Percentiles rank a stretch among this genome's conserved stretches.
These are phyloP conservation scores for Asclepias syriaca DNA, from an alignment of 257 asterid species.

Conservation along the genomic window DNA sequence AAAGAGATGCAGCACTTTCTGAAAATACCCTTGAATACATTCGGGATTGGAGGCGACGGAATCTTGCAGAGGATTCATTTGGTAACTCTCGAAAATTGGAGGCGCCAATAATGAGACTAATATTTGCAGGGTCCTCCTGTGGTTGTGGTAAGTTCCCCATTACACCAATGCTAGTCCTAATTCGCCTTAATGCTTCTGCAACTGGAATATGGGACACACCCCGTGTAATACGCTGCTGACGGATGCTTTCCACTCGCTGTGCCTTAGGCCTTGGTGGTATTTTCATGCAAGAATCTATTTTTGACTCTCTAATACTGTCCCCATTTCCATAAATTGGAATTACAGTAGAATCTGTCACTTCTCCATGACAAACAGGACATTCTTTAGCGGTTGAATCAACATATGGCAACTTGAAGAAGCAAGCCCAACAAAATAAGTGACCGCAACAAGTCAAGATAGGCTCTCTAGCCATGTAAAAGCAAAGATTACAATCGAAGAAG, in stretches of 20 bases:
- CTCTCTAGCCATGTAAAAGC: conserved; percentile 38
- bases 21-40: conserved; percentile 62
- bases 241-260: conserved; percentile 39
- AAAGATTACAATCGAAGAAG: conserved; percentile 45
- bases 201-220: conserved; percentile 42
- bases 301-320: conserved; percentile 19
- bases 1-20: conserved; percentile 71
- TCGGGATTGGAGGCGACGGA: conserved; percentile 43
- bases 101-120: conserved; percentile 14
- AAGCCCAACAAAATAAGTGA: conserved; percentile 54
- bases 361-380: conserved; percentile 55
- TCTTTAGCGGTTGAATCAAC: conserved; percentile 43
- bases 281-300: conserved; percentile 28
- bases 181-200: conserved; percentile 48
- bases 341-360: conserved; percentile 40
- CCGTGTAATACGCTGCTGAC: conserved; percentile 39
- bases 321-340: conserved; percentile 50
- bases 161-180: conserved; percentile 45
- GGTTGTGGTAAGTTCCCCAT: conserved; percentile 31
- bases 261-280: conserved; percentile 60
- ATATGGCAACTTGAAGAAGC: conserved; percentile 47
- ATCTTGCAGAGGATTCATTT: conserved; percentile 29
- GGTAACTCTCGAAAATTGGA: conserved; percentile 25
- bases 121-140: conserved; percentile 24
- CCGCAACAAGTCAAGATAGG: conserved; percentile 57